A percentile compares a stretch with the other conserved stretches of the same genome.
These are phyloP conservation scores for Beauveria asiatica DNA, from an alignment of 2,329 filamentous ascomycete genomes.

Conservation along the genomic window DNA sequence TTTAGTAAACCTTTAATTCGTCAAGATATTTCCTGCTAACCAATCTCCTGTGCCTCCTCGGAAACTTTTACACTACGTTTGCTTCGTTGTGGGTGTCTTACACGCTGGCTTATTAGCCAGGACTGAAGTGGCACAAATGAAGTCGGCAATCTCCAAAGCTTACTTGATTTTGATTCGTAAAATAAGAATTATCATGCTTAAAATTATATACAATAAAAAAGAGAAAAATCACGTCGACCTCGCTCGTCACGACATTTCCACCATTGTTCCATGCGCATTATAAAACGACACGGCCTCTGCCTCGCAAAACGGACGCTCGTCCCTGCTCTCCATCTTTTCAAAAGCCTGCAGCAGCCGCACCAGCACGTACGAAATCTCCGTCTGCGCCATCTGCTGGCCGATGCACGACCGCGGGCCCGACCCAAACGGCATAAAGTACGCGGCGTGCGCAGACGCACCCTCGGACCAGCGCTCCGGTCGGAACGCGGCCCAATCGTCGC, in stretches of 20 bases:
- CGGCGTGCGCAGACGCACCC: background rate
- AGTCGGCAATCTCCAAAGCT: no score
- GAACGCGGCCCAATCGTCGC: constrained; percentile 8
- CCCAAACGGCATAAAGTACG: constrained; percentile 8
- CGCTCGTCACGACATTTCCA: background rate
- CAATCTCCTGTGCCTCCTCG: no score
- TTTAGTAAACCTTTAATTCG: no score
- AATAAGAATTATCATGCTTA: no score
- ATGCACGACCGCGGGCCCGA: constrained; percentile 10
- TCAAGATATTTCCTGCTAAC: no score
- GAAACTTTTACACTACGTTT: no score
- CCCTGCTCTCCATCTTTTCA: background rate
- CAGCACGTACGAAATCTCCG: constrained; percentile 7
- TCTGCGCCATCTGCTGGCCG: constrained; percentile 8
- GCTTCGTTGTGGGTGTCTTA: no score
- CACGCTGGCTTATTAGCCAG: no score
- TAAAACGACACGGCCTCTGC: constrained; percentile 8
- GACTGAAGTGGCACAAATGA: no score
- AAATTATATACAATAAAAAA: no score
- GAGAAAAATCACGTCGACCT: no score
- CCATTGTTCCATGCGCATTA: background rate
- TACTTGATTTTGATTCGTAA: no score
- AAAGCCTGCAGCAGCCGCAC: constrained; percentile 3
- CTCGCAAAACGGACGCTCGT: constrained; percentile 3
- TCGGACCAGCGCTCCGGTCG: constrained; percentile 5